Base-by-base conservation (phyloP, 1,139 yeast genomes). In the Protomyces macrosporus region DNA sequence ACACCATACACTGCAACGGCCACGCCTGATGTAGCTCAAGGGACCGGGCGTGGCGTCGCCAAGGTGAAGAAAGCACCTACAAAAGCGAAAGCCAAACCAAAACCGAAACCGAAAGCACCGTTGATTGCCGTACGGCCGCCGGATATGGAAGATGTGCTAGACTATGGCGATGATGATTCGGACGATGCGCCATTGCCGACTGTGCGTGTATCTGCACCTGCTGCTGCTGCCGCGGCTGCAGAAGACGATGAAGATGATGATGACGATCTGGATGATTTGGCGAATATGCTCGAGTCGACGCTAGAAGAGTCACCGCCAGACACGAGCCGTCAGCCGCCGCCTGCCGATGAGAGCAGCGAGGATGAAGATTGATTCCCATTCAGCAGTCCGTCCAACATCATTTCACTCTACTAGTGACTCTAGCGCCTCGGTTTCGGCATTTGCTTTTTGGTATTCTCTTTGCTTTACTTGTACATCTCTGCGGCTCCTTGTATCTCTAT, bases 201-300 rank as follows among this genome's bases (percentile, higher is more conserved):
- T 9, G 14, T 30, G 9, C 30, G 42, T 14, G 9, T 16, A 4
- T 10, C 32, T 35, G 14, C 12, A 7, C n/a, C 33, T 6, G 12
- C 55, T 34, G 32, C 55, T 2, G n/a, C n/a, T 16, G 33, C 57
- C 16, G 12, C 45, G 30, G 45, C 23, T 3, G 4, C 42, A 9
- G 61, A 50, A 10, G 61, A 57, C n/a, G 62, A 58, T 23, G 62
- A 58, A 2, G 62, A 58, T 12, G 62, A 53, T 10, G 57, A 53
- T 36, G 56, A 33, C 4, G 57, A 58, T 37, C 53, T 58, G 16
- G 62, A 58, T 35, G 62, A 58, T 23, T 40, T 58, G 23, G 62
- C 62, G 16, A 51, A 58, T 14, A 9, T 58, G 56, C 56, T 58
- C 32, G 62, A 58, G 35, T 58, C 62, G 14, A 58, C 62, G 6